These are phyloP conservation scores for Cladosporium sp. DNA, from an alignment of 2,329 filamentous ascomycete species.

Conservation along the genomic window DNA sequence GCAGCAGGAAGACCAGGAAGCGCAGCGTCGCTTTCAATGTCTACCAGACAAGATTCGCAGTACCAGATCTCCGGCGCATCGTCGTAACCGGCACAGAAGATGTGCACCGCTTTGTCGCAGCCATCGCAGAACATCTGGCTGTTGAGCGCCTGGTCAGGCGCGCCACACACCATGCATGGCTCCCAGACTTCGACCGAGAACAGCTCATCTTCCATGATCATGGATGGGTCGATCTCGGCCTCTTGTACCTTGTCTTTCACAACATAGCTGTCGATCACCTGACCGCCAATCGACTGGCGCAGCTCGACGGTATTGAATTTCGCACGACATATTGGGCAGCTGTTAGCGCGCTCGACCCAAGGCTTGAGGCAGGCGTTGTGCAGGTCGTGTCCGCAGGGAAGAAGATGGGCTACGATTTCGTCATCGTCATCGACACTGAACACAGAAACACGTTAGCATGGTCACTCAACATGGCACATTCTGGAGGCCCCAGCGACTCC, in stretches of 20 bases:
- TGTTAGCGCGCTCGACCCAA: slow-evolving; percentile 96
- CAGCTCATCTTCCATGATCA: slow-evolving; percentile 63
- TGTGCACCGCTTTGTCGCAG: slow-evolving; percentile 86
- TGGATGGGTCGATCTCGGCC: slow-evolving; percentile 78
- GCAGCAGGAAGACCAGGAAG: slow-evolving; percentile 24
- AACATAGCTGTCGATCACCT: slow-evolving; percentile 55
- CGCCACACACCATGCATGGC: slow-evolving; percentile 81
- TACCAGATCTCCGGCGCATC: slow-evolving; percentile 64
- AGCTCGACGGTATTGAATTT: slow-evolving; percentile 88
- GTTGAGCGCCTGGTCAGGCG: slow-evolving; percentile 74
- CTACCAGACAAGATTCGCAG: slow-evolving; percentile 70
- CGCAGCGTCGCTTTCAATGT: slow-evolving; percentile 26
- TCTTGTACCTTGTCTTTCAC: slow-evolving; percentile 85
- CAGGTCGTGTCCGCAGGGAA: slow-evolving; percentile 83
- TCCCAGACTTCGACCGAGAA: slow-evolving; percentile 57
- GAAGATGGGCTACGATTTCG: slow-evolving; percentile 56
- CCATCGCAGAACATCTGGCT: slow-evolving; percentile 87
- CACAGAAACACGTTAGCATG: slow-evolving; percentile 22
- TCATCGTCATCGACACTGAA: slow-evolving; percentile 38
- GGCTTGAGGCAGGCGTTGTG: slow-evolving; percentile 89
- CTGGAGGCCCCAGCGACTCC: slow-evolving; percentile 28
- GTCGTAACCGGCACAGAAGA: slow-evolving; percentile 82
- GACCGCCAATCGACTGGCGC: slow-evolving; percentile 67
- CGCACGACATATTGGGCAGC: slow-evolving; percentile 92
- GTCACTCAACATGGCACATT: slow-evolving; percentile 16